Evolutionary conservation across 352 stramenopile genomes (phyloP).

Genomic region (Phytophthora capsici): DNA sequence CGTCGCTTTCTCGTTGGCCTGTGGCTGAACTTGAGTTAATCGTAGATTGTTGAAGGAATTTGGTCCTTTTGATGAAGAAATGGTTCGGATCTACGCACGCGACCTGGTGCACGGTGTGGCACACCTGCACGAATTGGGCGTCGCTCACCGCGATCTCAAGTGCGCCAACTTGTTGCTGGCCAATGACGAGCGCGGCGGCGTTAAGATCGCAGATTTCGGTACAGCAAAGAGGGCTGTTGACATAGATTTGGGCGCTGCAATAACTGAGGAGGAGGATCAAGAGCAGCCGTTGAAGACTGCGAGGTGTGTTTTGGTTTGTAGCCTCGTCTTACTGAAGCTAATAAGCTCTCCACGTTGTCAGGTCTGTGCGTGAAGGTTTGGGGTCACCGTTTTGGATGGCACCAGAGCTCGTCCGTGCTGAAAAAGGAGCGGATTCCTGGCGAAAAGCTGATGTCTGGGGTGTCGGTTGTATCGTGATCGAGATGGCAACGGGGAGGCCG

Average conservation of each 20-base stretch:
- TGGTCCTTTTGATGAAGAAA: slow-evolving; percentile 67
- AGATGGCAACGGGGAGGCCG: slow-evolving; percentile 89
- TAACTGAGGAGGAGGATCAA: slow-evolving; percentile 15
- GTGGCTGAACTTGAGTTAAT: not conserved
- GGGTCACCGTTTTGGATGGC: slow-evolving; percentile 96
- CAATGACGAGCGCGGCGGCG: slow-evolving; percentile 46
- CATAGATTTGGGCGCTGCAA: not conserved
- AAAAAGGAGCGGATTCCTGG: slow-evolving; percentile 76
- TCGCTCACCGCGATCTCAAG: slow-evolving; percentile 91
- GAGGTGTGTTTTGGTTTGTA: slow-evolving; percentile 18
- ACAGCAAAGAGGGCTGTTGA: slow-evolving; percentile 53
- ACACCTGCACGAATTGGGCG: slow-evolving; percentile 73
- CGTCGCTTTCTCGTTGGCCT: not conserved
- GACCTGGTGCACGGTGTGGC: slow-evolving; percentile 69
- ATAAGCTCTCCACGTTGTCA: slow-evolving; percentile 5
- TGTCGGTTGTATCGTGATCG: slow-evolving; percentile 89
- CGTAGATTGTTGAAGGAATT: slow-evolving; percentile 83
- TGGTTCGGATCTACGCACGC: slow-evolving; percentile 59
- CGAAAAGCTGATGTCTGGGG: slow-evolving; percentile 93
- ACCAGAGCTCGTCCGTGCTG: slow-evolving; percentile 92
- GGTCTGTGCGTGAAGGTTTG: slow-evolving; percentile 73
- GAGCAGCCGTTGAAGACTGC: slow-evolving; percentile 24
- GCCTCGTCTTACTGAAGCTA: too few relatives aligned
- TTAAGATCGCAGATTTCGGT: slow-evolving; percentile 91
- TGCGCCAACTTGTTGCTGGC: slow-evolving; percentile 86